Evolutionary conservation across 2,329 filamentous ascomycete species (phyloP).

Genomic region (Phymatotrichopsis omnivora): DNA sequence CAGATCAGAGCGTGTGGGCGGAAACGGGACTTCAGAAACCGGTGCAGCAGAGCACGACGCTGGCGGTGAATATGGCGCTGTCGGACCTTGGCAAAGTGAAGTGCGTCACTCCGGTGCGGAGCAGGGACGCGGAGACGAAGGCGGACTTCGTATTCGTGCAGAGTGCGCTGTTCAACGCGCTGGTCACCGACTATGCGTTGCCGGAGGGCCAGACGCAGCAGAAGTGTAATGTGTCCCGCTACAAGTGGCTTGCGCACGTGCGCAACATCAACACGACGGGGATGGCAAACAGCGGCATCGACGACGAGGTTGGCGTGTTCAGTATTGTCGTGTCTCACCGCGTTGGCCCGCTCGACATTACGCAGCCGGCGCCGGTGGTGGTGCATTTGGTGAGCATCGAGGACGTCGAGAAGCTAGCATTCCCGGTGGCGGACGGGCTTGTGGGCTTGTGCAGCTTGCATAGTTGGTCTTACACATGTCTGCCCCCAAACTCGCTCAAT

Average conservation of each 20-base stretch:
- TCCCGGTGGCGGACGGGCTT: constrained; percentile 19
- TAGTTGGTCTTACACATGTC: constrained; percentile 38
- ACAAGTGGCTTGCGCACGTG: constrained; percentile 37
- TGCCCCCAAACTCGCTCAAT: constrained; percentile 35
- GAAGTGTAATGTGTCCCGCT: constrained; percentile 26
- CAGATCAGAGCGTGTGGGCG: background rate
- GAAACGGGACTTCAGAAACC: constrained; percentile 3
- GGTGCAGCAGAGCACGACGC: constrained; percentile 26
- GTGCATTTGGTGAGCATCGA: constrained; percentile 38
- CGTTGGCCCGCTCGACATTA: constrained; percentile 33
- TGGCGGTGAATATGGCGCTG: constrained; percentile 28
- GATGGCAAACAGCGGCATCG: constrained; percentile 35
- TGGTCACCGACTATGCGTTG: background rate
- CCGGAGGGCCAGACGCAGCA: constrained; percentile 7
- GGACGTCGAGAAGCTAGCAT: constrained; percentile 33
- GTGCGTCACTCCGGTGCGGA: background rate
- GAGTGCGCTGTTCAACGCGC: constrained; percentile 29
- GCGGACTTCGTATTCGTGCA: constrained; percentile 34
- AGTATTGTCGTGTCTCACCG: constrained; percentile 35
- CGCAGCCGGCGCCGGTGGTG: constrained; percentile 30
- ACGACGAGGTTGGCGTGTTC: constrained; percentile 33
- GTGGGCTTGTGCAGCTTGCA: constrained; percentile 36
- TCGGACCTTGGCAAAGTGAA: constrained; percentile 6
- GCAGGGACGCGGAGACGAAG: constrained; percentile 12
- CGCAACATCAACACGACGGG: constrained; percentile 37